Conservation (phyloP, 176 grass and related monocot species). For the Cenchrus americanus region DNA sequence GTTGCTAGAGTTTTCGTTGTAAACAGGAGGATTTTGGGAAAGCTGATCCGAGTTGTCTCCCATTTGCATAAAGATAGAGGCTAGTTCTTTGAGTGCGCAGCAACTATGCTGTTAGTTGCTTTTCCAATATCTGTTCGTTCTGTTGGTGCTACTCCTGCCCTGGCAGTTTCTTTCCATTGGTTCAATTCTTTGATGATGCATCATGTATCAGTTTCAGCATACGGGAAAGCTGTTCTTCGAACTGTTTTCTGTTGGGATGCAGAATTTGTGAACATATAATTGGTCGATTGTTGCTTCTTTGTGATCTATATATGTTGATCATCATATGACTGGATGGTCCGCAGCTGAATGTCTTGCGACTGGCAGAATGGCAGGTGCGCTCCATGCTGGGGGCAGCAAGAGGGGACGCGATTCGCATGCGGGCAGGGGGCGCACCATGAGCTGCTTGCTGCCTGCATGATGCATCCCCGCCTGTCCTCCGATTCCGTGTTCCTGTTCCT, state of each 20-base stretch:
- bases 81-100: constrained; percentile 37
- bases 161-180: not conserved
- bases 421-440: constrained; percentile 14
- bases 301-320: not conserved
- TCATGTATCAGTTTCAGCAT: not conserved
- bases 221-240: not conserved
- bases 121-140: not conserved
- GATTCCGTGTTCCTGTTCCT: not conserved
- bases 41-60: constrained; percentile 33
- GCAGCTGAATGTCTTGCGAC: not conserved
- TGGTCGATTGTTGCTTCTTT: not conserved
- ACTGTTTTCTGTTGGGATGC: no score
- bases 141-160: not conserved
- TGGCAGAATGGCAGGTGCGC: constrained; percentile 1
- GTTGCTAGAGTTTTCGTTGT: constrained; percentile 34
- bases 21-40: constrained; percentile 42
- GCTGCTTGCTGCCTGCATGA: not conserved
- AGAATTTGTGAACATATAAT: no score
- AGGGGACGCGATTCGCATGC: not conserved
- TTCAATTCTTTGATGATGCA: not conserved
- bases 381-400: not conserved
- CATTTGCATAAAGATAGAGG: constrained; percentile 30
- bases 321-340: not conserved
- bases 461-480: not conserved
- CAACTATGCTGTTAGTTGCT: constrained; percentile 2